Conservation (phyloP, 257 asterid species). For the Lycium barbarum region DNA sequence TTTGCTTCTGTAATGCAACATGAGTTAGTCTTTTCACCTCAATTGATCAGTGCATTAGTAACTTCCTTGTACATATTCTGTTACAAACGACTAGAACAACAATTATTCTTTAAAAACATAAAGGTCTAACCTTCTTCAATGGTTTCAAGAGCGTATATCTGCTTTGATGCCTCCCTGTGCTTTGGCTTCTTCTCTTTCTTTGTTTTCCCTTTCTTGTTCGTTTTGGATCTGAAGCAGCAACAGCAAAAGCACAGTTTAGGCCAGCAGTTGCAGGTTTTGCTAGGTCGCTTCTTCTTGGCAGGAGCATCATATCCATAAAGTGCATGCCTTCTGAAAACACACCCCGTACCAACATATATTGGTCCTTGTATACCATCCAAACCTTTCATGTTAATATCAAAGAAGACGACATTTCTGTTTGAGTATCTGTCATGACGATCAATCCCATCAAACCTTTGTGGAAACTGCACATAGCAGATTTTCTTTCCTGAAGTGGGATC, state of each 20-base stretch:
- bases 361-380: conserved; percentile 98
- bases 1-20: conserved; percentile 49
- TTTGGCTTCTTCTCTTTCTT: conserved; percentile 68
- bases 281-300: conserved; percentile 68
- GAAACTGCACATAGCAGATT: conserved; percentile 92
- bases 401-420: conserved; percentile 85
- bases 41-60: background rate
- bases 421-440: conserved; percentile 90
- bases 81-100: conserved; percentile 7
- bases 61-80: background rate
- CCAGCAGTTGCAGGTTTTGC: conserved; percentile 92
- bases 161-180: conserved; percentile 87
- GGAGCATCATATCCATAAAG: conserved; percentile 89
- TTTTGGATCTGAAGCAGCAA: conserved; percentile 57
- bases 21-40: background rate
- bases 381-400: conserved; percentile 96
- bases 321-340: conserved; percentile 93
- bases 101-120: background rate
- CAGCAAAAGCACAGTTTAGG: conserved; percentile 81
- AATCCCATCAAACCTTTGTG: conserved; percentile 93
- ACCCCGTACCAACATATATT: conserved; percentile 90
- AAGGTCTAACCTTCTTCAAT: conserved; percentile 71
- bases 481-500: conserved; percentile 90
- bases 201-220: conserved; percentile 58
- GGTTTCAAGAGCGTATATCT: conserved; percentile 91